Conservation (phyloP, 768 basidiomycete genomes). For the Leccinum variicolor region DNA sequence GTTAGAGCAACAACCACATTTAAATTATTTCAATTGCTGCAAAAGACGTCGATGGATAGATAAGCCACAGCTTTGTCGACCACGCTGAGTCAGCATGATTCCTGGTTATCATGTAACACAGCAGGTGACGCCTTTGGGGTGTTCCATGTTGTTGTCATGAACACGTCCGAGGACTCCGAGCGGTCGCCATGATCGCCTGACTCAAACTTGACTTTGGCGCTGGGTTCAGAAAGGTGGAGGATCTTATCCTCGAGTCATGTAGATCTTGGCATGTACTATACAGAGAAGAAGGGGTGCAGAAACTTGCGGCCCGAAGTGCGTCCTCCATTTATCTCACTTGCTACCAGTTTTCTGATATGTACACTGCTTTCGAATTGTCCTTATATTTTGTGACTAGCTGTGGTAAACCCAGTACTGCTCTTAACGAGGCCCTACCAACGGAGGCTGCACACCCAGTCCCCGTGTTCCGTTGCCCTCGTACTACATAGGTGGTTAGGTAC, state of each 20-base stretch:
- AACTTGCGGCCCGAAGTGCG: too few relatives aligned
- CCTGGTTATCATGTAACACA: too few relatives aligned
- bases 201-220: neutral
- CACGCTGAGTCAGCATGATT: neutral
- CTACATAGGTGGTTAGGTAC: too few relatives aligned
- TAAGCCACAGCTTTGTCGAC: neutral
- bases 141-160: neutral
- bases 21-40: neutral
- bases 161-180: neutral
- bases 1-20: neutral
- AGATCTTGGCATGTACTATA: too few relatives aligned
- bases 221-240: too few relatives aligned
- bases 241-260: too few relatives aligned
- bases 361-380: too few relatives aligned
- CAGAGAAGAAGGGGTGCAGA: too few relatives aligned
- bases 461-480: too few relatives aligned
- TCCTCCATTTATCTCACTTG: too few relatives aligned
- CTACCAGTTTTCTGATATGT: too few relatives aligned
- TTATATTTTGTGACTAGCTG: neutral
- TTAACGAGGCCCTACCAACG: conserved; percentile 54
- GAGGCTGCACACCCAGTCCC: too few relatives aligned
- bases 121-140: neutral
- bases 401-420: conserved; percentile 57
- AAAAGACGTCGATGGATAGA: neutral
- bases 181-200: neutral